Evolutionary conservation across 306 rosid species (phyloP).

Genomic region (Spatholobus suberectus): DNA sequence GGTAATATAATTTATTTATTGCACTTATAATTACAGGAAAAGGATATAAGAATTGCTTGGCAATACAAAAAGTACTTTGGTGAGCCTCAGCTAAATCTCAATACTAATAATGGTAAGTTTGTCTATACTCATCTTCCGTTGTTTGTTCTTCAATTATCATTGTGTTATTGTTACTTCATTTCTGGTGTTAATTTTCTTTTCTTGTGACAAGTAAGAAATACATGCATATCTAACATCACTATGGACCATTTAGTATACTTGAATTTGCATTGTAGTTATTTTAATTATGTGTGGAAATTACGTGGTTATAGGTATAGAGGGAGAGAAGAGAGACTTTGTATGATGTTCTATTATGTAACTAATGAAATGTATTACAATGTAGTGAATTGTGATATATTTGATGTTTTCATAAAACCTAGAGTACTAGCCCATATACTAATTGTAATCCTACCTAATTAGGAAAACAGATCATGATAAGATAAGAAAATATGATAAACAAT

Average conservation of each 20-base stretch:
- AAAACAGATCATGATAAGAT: neutral
- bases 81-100: slow-evolving; percentile 62
- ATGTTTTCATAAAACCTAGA: neutral
- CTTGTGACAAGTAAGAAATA: neutral
- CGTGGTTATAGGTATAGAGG: neutral
- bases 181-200: neutral
- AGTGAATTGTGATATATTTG: neutral
- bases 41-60: slow-evolving; percentile 91
- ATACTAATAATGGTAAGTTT: slow-evolving; percentile 56
- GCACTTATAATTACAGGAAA: slow-evolving; percentile 60
- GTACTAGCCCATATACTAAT: neutral
- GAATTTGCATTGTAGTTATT: slow-evolving; percentile 1
- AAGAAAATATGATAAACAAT: neutral
- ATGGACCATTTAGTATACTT: neutral
- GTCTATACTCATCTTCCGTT: slow-evolving; percentile 1
- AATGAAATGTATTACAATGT: neutral
- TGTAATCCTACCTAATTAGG: neutral
- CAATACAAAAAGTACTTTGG: slow-evolving; percentile 90
- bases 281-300: neutral
- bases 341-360: neutral
- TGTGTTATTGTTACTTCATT: neutral
- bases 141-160: neutral
- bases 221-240: neutral
- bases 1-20: slow-evolving; percentile 24
- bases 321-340: neutral